Base-by-base conservation (phyloP, 164 flowering plant genomes). In the Umbellularia californica region DNA sequence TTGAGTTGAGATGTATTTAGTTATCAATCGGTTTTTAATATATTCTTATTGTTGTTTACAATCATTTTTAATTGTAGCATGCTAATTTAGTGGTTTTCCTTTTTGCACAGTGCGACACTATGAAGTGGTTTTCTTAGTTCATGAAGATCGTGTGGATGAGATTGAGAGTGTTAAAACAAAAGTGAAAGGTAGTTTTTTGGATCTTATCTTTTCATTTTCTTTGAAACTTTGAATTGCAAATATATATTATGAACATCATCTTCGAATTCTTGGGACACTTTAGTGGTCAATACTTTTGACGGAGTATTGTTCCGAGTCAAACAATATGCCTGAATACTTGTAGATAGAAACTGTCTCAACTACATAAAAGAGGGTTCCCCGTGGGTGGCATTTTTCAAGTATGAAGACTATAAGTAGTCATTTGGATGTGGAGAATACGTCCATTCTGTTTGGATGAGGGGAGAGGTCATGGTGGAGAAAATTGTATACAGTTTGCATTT, bases 81-180 rank as follows among this genome's bases (percentile, higher is more conserved):
- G 22, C 20, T 58, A 23, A 23, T 41, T 71, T 19, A 71, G 30
- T 71, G 74, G 30, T 51, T 30, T 64, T 22, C 33, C 19, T 41
- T 12, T 63, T 65, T 71, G 22, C 77, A 79, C 88, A 95, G 98
- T 85, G 87, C 92, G 99, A 58, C 99, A 95, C 76, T 95, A 95
- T 82, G 99, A 95, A 83, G 94, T 93, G 77, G 94, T 95, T 50
- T 95, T 88, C 80, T 74, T 95, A 58, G 90, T 93, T 72, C 97
- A 95, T 73, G 94, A 93, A 85, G 84, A 95, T 76, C 82, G 78
- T 74, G 84, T 58, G 5, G 95, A 92, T 24, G 90, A 90, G 82
- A 92, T 92, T 81, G 90, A 74, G 72, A 83, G 75, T 79, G 92
- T 95, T n/a, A 92, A 86, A 72, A 79, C 87, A 76, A 92, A 92